Base-by-base conservation (phyloP, 1,284 basidiomycete genomes). In the Melampsora americana region DNA sequence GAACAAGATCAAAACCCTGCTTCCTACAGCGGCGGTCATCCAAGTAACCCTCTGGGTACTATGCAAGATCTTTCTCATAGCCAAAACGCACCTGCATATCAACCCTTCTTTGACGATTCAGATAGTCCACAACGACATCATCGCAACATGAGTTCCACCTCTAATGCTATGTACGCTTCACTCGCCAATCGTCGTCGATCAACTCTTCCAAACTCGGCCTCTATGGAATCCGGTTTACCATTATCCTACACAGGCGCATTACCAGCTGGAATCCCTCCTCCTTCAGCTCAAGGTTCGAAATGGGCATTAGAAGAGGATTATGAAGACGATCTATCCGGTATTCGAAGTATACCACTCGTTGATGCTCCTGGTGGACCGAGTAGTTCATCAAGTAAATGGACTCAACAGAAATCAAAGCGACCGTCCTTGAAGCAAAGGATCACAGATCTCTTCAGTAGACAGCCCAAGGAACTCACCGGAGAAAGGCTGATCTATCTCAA, bases 401-500 rank as follows among this genome's bases (percentile, higher is more conserved):
- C n/a, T 23, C 18, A 56, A 56, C 28, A n/a, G 20, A 56, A 56
- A 9, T n/a, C 18, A 0, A 56, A 56, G 14, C n/a, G 14, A 20
- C 28, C 53, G 28, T 23, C n/a, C 2, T 1, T 62, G 28, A 62
- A 62, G 7, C 11, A 62, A 56, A 56, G 20, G 28, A 28, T 69
- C 23, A 30, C 46, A 50, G 23, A 39, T 26, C 32, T 76, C 1
- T 65, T 76, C 46, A 65, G 32, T 35, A 32, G 46, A n/a, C 50
- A 76, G 32, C 66, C 74, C 7, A 76, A 76, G 62, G 59, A 69
- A 44, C 67, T 76, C 30, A 62, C 74, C 12, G 74, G 74, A n/a
- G 74, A 76, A 76, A 44, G 74, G 16, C 28, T 76, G 20, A 39
- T 76, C 39, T 76, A 76, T 39, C 60, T 76, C 28, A 76, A 76